Base-by-base conservation (phyloP, 2,329 filamentous ascomycete species). In the Atkinsonella texensis region DNA sequence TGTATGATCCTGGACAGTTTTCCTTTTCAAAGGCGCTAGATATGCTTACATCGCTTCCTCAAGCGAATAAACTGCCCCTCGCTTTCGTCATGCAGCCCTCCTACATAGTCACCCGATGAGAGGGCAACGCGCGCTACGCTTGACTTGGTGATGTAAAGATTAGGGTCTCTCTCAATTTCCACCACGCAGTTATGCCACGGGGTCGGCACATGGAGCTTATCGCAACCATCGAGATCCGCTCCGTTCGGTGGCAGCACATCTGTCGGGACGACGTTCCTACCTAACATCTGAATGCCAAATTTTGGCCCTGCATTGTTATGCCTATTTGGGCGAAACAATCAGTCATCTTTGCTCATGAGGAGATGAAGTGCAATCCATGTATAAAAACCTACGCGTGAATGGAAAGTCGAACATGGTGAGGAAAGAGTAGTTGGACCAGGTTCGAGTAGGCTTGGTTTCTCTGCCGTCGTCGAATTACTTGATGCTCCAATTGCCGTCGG, bases 401-500 rank as follows among this genome's bases (percentile, higher is more conserved):
- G 0, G 70, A 74, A 0, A 74, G 63, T n/a, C 71, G 69, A 42
- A 75, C 62, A 50, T 70, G 66, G 52, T 70, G 65, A 1, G 72
- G 72, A 53, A 73, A 68, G 2, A 74, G 55, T 3, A 73, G 57
- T 59, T 73, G 70, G n/a, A 72, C 63, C 13, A 74, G 62, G 48
- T 73, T 74, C 2, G 71, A 74, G 53, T 74, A 74, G 10, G 70
- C 70, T 53, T 73, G 70, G 55, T 74, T 74, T 8, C 71, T 63
- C 62, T 62, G 48, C 12, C 20, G 18, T 23, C 11, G 20, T 23
- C 11, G 20, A 40, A 28, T 28, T 48, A 17, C 20, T 9, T 38
- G 2, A 32, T n/a, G 23, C 18, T 31, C 13, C 15, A 8, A 4
- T 28, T 28, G 28, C 8, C n/a, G 1, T 7, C 3, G 9, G 8